phyloP scores from a whole-genome alignment of 2,329 filamentous ascomycete species.

The Colletotrichum sp. region DNA sequence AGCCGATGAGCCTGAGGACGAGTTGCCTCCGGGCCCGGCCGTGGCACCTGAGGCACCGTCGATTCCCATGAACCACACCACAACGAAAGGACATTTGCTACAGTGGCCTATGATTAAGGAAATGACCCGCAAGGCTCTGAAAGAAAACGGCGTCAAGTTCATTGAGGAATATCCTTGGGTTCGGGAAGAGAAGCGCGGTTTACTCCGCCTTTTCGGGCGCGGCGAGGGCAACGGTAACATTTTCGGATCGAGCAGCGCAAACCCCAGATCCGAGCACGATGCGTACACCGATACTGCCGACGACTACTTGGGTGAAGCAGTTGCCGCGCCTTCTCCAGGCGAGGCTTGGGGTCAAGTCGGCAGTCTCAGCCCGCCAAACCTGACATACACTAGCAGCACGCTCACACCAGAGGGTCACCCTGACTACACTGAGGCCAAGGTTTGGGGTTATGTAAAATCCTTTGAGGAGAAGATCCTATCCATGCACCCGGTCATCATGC shows the following conservation, averaged over 20 bases:
- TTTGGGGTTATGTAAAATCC: slow-evolving; percentile 59
- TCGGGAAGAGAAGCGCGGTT: slow-evolving; percentile 75
- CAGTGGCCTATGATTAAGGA: slow-evolving; percentile 72
- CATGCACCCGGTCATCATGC: slow-evolving; percentile 69
- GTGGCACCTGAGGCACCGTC: slow-evolving; percentile 67
- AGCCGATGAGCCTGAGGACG: slow-evolving; percentile 50
- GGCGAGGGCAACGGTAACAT: slow-evolving; percentile 75
- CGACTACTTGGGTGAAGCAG: slow-evolving; percentile 53
- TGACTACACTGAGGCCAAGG: slow-evolving; percentile 56
- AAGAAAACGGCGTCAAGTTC: slow-evolving; percentile 55
- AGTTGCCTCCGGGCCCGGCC: slow-evolving; percentile 51
- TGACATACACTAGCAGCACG: slow-evolving; percentile 41
- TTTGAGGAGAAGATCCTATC: slow-evolving; percentile 68
- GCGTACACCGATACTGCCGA: slow-evolving; percentile 43
- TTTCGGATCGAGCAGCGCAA: slow-evolving; percentile 34
- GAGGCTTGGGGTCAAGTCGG: slow-evolving; percentile 67
- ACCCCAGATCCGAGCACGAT: not conserved
- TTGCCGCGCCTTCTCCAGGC: slow-evolving; percentile 58
- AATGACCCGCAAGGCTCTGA: slow-evolving; percentile 61
- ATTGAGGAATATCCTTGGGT: slow-evolving; percentile 78
- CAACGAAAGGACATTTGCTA: slow-evolving; percentile 83
- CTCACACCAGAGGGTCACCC: slow-evolving; percentile 53
- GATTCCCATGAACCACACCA: slow-evolving; percentile 87
- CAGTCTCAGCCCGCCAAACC: slow-evolving; percentile 48
- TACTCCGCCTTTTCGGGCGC: slow-evolving; percentile 77